These are phyloP conservation scores for Populus hybrid DNA, from an alignment of 441 rosid species.

Conservation along the genomic window DNA sequence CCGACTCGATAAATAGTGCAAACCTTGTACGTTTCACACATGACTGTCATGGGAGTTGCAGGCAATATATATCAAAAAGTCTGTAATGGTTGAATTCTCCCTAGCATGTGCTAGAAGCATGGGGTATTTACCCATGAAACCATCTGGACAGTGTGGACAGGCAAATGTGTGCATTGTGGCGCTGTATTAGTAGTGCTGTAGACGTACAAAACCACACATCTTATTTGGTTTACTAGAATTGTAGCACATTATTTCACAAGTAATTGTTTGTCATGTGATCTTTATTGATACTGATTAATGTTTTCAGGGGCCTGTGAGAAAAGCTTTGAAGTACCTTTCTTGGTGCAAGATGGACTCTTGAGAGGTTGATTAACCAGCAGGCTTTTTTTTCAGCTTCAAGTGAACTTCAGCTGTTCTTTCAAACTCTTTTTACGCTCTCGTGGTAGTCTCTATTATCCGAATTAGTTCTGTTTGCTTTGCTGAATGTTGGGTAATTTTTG, in stretches of 20 bases:
- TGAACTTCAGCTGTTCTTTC: not conserved
- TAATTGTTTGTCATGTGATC: too few species aligned
- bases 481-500: not conserved
- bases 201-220: not conserved
- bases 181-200: not conserved
- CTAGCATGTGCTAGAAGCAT: not conserved
- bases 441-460: not conserved
- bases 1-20: not conserved
- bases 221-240: not conserved
- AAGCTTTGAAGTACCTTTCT: constrained; percentile 1
- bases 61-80: too few species aligned
- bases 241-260: not conserved
- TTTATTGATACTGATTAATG: constrained; percentile 8
- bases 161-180: not conserved
- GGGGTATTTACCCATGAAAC: not conserved
- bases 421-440: not conserved
- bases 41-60: too few species aligned
- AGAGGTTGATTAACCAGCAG: not conserved
- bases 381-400: not conserved
- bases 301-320: constrained; percentile 38
- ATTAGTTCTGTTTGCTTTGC: not conserved
- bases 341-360: not conserved
- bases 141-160: not conserved
- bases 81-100: not conserved
- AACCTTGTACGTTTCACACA: too few species aligned